Percentiles rank a stretch among this genome's conserved stretches.
Conservation (phyloP, 2,329 filamentous ascomycete genomes). For the Colletotrichum gigasporum region DNA sequence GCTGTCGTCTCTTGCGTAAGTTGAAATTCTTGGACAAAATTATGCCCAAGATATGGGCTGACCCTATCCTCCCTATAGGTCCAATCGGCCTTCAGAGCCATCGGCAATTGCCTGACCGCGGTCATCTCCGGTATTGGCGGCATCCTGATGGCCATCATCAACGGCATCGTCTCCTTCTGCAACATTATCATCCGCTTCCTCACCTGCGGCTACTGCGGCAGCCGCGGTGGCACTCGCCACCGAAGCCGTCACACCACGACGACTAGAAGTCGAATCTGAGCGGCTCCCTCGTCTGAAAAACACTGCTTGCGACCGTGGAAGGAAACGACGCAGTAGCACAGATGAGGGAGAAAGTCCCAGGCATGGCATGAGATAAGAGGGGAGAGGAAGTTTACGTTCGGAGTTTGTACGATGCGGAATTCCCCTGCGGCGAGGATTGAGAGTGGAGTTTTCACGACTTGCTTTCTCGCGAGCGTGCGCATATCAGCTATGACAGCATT, state of each 20-base stretch:
- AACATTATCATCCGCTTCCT: constrained; percentile 74
- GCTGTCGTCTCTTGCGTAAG: constrained; percentile 86
- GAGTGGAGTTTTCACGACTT: neutral
- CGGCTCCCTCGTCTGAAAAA: neutral
- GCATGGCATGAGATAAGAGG: neutral
- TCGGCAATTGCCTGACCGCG: constrained; percentile 74
- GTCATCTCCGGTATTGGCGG: constrained; percentile 73
- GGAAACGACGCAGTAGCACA: too few species aligned
- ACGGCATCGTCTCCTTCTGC: constrained; percentile 71
- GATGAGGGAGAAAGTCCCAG: neutral
- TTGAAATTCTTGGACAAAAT: constrained; percentile 38
- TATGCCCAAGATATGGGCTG: constrained; percentile 7
- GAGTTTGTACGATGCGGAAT: neutral
- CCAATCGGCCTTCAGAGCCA: constrained; percentile 66
- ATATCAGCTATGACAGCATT: constrained; percentile 7
- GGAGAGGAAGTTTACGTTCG: too few species aligned
- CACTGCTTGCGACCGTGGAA: too few species aligned
- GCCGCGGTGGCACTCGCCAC: constrained; percentile 37
- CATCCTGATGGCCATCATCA: constrained; percentile 73
- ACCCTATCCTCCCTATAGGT: constrained; percentile 52
- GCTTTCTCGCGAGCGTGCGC: neutral
- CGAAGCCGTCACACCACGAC: constrained; percentile 42
- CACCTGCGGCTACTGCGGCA: constrained; percentile 59
- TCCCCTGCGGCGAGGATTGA: neutral
- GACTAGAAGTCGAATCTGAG: constrained; percentile 44